A percentile compares a stretch with the other conserved stretches of the same genome.
Evolutionary conservation across 148 eudicot species (phyloP).

Genomic region (Cornus kousa): DNA sequence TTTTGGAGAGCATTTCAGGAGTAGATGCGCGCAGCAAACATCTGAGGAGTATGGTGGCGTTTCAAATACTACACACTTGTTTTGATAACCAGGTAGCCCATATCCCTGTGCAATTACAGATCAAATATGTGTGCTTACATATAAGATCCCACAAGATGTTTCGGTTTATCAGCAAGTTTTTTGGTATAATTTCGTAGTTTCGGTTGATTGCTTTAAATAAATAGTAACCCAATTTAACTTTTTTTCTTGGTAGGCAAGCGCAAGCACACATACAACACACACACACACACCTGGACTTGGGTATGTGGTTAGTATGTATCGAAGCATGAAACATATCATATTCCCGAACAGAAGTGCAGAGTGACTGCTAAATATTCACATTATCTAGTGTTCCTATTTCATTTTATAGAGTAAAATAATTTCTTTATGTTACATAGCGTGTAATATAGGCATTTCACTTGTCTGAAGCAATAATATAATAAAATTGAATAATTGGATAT

Average conservation of each 20-base stretch:
- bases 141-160: not conserved
- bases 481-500: no score
- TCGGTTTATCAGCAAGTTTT: not conserved
- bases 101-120: not conserved
- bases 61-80: constrained; percentile 51
- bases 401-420: no score
- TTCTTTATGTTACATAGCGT: no score
- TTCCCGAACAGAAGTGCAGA: no score
- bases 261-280: not conserved
- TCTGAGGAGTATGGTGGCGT: constrained; percentile 61
- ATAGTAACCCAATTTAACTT: not conserved
- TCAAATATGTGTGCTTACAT: not conserved
- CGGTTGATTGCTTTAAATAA: constrained; percentile 1
- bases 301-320: not conserved
- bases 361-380: no score
- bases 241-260: no score
- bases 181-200: not conserved
- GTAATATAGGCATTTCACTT: no score
- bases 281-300: not conserved
- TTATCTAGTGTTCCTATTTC: no score
- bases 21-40: constrained; percentile 70
- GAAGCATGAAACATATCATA: no score
- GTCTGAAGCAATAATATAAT: no score
- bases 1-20: constrained; percentile 60
- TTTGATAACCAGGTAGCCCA: constrained; percentile 57